phyloP scores from a whole-genome alignment of 176 grass and related monocot species.

The Aegilops longissima region DNA sequence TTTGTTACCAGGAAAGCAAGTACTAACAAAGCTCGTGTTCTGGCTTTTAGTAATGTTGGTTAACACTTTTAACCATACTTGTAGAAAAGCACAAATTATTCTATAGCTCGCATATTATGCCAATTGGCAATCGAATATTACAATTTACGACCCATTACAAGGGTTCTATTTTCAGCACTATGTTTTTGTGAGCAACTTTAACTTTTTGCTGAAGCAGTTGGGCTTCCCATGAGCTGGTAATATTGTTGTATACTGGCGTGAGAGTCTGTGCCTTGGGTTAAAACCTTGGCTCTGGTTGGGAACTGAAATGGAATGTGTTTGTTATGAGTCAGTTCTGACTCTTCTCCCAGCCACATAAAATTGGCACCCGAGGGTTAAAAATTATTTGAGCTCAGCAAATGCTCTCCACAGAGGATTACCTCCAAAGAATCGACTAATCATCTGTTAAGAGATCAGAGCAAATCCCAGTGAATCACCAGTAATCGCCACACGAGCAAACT shows the following conservation, averaged over 20 bases:
- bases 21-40: neutral
- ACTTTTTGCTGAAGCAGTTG: neutral
- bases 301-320: neutral
- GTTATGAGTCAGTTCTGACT: neutral
- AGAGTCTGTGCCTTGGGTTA: neutral
- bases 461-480: conserved; percentile 40
- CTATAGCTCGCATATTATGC: neutral
- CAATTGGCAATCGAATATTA: neutral
- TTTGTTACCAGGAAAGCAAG: neutral
- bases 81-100: neutral
- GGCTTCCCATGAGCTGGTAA: neutral
- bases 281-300: neutral
- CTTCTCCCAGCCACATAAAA: neutral
- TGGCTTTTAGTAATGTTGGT: neutral
- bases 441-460: neutral
- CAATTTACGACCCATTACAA: neutral
- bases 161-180: no score
- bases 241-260: neutral
- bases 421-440: conserved; percentile 3
- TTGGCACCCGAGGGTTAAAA: neutral
- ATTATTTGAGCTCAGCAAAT: neutral
- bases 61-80: neutral
- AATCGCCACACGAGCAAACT: conserved; percentile 59
- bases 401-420: neutral
- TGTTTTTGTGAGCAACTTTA: neutral